Evolutionary conservation across 108 stramenopile species (phyloP).

Genomic region (Discostella pseudostelligera): DNA sequence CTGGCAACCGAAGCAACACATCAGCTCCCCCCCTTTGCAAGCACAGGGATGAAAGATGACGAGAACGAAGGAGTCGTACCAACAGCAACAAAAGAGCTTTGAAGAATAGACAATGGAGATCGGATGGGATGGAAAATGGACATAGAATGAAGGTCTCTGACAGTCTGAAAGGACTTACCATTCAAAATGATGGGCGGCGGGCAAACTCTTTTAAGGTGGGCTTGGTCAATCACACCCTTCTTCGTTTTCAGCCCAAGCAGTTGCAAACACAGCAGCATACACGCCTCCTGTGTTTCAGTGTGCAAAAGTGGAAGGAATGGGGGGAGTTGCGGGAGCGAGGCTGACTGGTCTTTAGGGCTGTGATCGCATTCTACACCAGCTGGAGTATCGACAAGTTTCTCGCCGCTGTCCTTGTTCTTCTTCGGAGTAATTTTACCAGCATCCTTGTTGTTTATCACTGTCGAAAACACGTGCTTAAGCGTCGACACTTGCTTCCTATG

Average conservation of each 20-base stretch:
- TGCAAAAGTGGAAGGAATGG: constrained; percentile 67
- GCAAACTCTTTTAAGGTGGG: constrained; percentile 27
- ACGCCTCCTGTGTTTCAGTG: constrained; percentile 40
- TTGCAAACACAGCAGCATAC: constrained; percentile 61
- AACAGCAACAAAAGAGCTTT: constrained; percentile 66
- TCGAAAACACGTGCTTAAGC: constrained; percentile 44
- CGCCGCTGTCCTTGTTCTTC: constrained; percentile 34
- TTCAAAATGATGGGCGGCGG: constrained; percentile 52
- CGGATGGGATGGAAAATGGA: neutral
- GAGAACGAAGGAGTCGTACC: constrained; percentile 70
- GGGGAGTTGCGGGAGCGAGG: constrained; percentile 50
- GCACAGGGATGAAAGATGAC: constrained; percentile 59
- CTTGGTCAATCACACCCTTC: constrained; percentile 15
- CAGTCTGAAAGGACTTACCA: neutral
- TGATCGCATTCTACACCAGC: constrained; percentile 6
- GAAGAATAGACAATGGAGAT: neutral
- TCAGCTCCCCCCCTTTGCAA: constrained; percentile 74
- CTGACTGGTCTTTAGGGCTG: constrained; percentile 13
- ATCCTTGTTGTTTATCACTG: constrained; percentile 44
- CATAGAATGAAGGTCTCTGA: neutral
- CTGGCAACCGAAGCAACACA: constrained; percentile 62
- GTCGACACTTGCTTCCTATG: constrained; percentile 53
- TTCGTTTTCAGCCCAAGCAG: constrained; percentile 54
- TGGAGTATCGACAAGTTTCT: constrained; percentile 11
- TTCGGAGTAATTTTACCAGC: constrained; percentile 14